A percentile compares a stretch with the other conserved stretches of the same genome.
These are phyloP conservation scores for Chrysanthemum lavandulifolium DNA, from an alignment of 129 eudicot species.

Conservation along the genomic window DNA sequence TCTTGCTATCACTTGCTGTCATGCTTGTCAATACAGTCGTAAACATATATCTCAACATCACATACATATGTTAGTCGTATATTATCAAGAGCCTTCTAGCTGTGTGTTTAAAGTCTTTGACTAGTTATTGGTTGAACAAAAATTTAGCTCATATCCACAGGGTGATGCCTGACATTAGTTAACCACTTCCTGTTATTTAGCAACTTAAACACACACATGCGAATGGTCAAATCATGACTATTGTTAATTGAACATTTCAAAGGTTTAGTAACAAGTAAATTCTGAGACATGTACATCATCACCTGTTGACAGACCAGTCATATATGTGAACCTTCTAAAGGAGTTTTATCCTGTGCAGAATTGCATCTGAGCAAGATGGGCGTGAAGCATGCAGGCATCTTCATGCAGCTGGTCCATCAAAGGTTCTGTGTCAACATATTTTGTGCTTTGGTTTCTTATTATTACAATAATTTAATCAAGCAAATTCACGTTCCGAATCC, in stretches of 20 bases:
- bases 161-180: neutral
- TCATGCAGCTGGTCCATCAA: conserved; percentile 97
- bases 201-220: conserved; percentile 19
- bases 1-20: neutral
- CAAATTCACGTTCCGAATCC: conserved; percentile 3
- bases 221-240: neutral
- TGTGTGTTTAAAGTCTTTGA: neutral
- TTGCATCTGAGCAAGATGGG: conserved; percentile 85
- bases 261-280: neutral
- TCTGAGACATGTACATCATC: neutral
- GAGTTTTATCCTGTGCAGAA: conserved; percentile 45
- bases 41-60: neutral
- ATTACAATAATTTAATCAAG: conserved; percentile 2
- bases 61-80: neutral
- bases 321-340: conserved; percentile 14
- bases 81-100: neutral
- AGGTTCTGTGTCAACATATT: conserved; percentile 44
- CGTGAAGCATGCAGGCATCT: conserved; percentile 87
- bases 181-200: neutral
- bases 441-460: neutral
- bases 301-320: neutral
- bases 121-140: neutral
- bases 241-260: conserved; percentile 1
- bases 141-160: no score
- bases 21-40: conserved; percentile 3